Evolutionary conservation across 352 stramenopile genomes (phyloP).

Genomic region (Blastocystis sp.): DNA sequence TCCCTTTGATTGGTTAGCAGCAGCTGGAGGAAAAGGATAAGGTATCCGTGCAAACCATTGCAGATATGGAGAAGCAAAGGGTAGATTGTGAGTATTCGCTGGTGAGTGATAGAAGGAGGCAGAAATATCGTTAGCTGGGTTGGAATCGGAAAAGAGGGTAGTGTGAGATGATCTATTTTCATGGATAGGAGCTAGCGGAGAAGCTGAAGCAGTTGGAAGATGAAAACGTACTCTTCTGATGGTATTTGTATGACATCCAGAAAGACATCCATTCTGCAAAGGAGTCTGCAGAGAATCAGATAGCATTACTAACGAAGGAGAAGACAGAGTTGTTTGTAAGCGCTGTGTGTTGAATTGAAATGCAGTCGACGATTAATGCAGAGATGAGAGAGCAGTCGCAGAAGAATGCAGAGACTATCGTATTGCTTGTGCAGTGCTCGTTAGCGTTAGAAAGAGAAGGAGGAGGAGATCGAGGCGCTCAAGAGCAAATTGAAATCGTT

Average conservation of each 20-base stretch:
- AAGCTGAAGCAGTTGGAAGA: neutral
- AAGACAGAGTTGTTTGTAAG: slow-evolving; percentile 16
- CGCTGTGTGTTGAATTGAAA: neutral
- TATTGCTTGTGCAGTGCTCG: neutral
- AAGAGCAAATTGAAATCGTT: neutral
- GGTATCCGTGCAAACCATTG: neutral
- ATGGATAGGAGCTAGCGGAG: slow-evolving; percentile 13
- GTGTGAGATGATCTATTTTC: neutral
- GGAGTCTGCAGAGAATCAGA: neutral
- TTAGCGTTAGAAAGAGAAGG: slow-evolving; percentile 32
- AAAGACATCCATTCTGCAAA: neutral
- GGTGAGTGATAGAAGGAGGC: neutral
- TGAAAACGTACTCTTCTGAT: neutral
- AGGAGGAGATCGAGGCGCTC: neutral
- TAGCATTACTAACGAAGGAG: neutral
- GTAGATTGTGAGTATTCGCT: neutral
- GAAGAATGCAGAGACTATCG: neutral
- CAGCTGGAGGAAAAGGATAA: slow-evolving; percentile 17
- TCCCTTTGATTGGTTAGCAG: neutral
- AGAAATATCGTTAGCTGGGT: neutral
- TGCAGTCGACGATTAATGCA: neutral
- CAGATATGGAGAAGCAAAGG: neutral
- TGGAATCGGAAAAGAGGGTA: neutral
- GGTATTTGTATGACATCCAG: neutral
- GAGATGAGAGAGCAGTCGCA: neutral